These are phyloP conservation scores for Tillandsia leiboldiana DNA, from an alignment of 176 grass and related monocot species.

Conservation along the genomic window DNA sequence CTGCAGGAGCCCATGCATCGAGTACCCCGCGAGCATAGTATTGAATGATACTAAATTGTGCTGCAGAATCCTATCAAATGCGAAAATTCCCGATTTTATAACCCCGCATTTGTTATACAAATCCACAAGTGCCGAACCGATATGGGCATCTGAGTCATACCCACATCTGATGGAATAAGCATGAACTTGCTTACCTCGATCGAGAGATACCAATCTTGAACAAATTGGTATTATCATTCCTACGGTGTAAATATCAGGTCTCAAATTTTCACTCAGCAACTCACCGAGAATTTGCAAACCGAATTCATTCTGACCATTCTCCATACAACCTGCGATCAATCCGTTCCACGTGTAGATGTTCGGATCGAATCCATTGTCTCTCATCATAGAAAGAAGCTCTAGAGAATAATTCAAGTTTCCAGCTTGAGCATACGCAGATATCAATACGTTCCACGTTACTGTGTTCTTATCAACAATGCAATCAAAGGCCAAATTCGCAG, in stretches of 20 bases:
- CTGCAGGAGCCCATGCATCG: slow-evolving; percentile 19
- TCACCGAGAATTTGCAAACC: slow-evolving; percentile 15
- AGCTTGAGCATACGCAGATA: slow-evolving; percentile 15
- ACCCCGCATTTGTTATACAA: slow-evolving; percentile 28
- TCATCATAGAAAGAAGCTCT: slow-evolving; percentile 22
- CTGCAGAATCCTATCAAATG: slow-evolving; percentile 19
- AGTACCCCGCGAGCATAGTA: slow-evolving; percentile 21
- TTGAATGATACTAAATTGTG: slow-evolving; percentile 31
- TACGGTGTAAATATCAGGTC: slow-evolving; percentile 23
- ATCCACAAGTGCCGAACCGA: slow-evolving; percentile 23
- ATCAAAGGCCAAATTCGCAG: slow-evolving; percentile 18
- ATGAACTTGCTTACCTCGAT: slow-evolving; percentile 29
- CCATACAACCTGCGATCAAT: slow-evolving; percentile 27
- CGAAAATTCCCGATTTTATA: slow-evolving; percentile 6
- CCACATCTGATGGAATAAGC: slow-evolving; percentile 24
- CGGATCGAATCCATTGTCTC: slow-evolving; percentile 16
- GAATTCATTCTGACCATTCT: slow-evolving; percentile 27
- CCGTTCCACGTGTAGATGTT: slow-evolving; percentile 28
- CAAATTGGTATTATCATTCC: slow-evolving; percentile 27
- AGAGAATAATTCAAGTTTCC: slow-evolving; percentile 6
- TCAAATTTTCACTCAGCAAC: background rate
- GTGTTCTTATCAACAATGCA: slow-evolving; percentile 10
- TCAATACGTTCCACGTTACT: slow-evolving; percentile 25
- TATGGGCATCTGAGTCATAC: slow-evolving; percentile 26
- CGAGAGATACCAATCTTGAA: slow-evolving; percentile 22